Conservation (phyloP, 805 yeast species). For the Candida manassasensis region DNA sequence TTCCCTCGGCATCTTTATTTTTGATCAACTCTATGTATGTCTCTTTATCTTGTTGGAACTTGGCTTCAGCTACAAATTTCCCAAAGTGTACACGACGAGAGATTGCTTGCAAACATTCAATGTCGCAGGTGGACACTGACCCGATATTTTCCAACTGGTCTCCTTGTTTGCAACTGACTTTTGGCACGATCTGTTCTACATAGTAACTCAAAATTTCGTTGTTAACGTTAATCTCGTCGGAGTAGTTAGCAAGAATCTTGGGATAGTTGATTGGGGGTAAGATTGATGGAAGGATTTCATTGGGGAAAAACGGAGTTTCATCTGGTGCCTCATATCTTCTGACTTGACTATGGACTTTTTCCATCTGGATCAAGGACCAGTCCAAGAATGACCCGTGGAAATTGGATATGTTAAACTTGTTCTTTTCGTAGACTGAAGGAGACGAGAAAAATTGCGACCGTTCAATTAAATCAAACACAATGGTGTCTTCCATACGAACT, state of each 20-base stretch:
- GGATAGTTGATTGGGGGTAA: slow-evolving; percentile 82
- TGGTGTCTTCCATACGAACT: slow-evolving; percentile 94
- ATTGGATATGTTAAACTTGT: slow-evolving; percentile 56
- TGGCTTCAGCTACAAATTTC: slow-evolving; percentile 95
- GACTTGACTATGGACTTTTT: slow-evolving; percentile 60
- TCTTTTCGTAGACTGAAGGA: slow-evolving; percentile 64
- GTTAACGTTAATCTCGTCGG: slow-evolving; percentile 74
- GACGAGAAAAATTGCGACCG: slow-evolving; percentile 81
- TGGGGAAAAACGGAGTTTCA: slow-evolving; percentile 84
- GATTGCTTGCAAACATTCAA: slow-evolving; percentile 80
- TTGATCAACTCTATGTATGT: slow-evolving; percentile 60
- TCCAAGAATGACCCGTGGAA: slow-evolving; percentile 82
- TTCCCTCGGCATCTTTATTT: slow-evolving; percentile 62
- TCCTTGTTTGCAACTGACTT: slow-evolving; percentile 57
- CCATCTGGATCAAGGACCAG: slow-evolving; percentile 76
- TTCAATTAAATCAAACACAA: slow-evolving; percentile 87
- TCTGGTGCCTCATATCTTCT: slow-evolving; percentile 94
- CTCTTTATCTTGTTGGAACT: slow-evolving; percentile 66
- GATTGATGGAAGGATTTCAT: slow-evolving; percentile 58
- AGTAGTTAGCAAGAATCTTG: slow-evolving; percentile 65
- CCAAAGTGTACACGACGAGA: slow-evolving; percentile 96
- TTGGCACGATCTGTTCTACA: slow-evolving; percentile 69
- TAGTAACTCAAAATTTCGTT: slow-evolving; percentile 62
- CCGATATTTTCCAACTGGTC: slow-evolving; percentile 87
- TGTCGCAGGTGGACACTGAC: slow-evolving; percentile 78